Evolutionary conservation across 306 rosid species (phyloP).

Genomic region (Astragalus glycyphyllos): DNA sequence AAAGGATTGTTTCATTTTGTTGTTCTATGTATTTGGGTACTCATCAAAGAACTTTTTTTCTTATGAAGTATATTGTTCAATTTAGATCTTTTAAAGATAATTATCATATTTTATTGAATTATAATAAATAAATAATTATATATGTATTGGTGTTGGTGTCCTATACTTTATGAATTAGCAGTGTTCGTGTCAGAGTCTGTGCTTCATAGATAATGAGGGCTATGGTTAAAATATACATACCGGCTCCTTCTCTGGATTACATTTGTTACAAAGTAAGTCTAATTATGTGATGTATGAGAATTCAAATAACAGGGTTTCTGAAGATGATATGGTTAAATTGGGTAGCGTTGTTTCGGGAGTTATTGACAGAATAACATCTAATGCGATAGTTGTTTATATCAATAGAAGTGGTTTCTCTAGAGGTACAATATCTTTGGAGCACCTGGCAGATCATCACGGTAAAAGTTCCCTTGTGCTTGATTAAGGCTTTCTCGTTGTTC

Average conservation of each 20-base stretch:
- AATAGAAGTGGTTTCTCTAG: conserved; percentile 63
- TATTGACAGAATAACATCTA: conserved; percentile 72
- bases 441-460: conserved; percentile 95
- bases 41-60: no score
- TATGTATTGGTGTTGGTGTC: no score
- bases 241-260: background rate
- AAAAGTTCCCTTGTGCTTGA: conserved; percentile 35
- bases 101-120: no score
- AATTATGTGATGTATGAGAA: background rate
- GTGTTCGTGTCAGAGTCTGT: no score
- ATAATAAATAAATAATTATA: no score
- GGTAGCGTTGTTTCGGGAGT: conserved; percentile 86
- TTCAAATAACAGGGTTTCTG: conserved; percentile 73
- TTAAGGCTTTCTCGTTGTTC: conserved; percentile 26
- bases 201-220: background rate
- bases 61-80: no score
- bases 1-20: no score
- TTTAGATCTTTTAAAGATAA: no score
- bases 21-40: no score
- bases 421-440: conserved; percentile 81
- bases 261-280: conserved; percentile 20
- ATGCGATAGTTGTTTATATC: conserved; percentile 64
- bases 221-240: conserved; percentile 31
- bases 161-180: no score
- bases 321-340: conserved; percentile 63